Conservation (phyloP, 345 rosid species). For the Sisymbrium irio region DNA sequence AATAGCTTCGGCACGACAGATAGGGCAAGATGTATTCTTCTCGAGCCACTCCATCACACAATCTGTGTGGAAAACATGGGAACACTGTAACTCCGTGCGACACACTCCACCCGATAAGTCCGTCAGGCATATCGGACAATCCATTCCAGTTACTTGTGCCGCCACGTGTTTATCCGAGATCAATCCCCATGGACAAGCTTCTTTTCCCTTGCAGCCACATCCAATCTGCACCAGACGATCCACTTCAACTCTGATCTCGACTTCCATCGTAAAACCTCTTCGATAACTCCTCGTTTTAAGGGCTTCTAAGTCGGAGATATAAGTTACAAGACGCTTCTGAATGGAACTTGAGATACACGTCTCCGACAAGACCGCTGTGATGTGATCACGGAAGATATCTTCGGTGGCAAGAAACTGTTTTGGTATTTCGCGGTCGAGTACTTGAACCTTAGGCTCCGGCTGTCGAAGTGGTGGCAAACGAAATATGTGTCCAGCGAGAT, state of each 20-base stretch:
- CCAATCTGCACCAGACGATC: not conserved
- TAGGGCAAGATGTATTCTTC: not conserved
- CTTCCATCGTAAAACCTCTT: not conserved
- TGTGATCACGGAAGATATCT: not conserved
- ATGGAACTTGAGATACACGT: not conserved
- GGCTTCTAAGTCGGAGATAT: not conserved
- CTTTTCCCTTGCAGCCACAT: not conserved
- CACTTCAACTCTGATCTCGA: not conserved
- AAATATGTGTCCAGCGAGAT: slow-evolving; percentile 8
- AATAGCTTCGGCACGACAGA: not conserved
- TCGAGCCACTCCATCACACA: slow-evolving; percentile 1
- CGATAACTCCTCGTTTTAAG: not conserved
- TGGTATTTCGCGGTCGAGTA: not conserved
- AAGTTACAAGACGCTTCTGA: not conserved
- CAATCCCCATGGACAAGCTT: not conserved
- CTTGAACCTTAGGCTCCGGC: not conserved
- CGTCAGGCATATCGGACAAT: slow-evolving; percentile 12
- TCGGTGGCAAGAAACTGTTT: not conserved
- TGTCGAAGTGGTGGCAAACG: not conserved
- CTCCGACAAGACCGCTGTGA: not conserved
- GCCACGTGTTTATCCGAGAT: not conserved
- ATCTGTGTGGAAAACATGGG: not conserved
- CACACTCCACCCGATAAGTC: not conserved
- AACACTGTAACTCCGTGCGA: slow-evolving; percentile 7
- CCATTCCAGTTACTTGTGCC: not conserved